Percentiles rank a stretch among this genome's conserved stretches.
phyloP scores from a whole-genome alignment of 1,284 basidiomycete genomes.

The Tetrapyrgos nigripes region DNA sequence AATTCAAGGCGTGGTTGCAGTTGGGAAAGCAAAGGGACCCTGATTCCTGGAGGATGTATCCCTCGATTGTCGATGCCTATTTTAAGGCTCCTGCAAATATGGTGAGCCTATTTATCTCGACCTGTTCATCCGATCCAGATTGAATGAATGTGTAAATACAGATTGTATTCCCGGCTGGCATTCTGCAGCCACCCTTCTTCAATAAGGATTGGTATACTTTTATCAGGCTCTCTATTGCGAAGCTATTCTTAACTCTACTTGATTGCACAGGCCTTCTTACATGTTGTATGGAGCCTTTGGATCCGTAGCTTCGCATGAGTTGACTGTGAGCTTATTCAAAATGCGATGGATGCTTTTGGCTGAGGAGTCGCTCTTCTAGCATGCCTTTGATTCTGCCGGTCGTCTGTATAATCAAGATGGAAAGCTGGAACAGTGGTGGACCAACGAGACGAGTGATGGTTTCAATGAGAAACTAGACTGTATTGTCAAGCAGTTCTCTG shows the following conservation, averaged over 20 bases:
- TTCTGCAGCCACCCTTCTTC: slow-evolving; percentile 94
- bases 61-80: slow-evolving; percentile 83
- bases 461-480: slow-evolving; percentile 89
- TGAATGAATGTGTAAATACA: too few relatives aligned
- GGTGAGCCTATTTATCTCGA: too few relatives aligned
- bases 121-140: too few relatives aligned
- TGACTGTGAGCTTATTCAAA: slow-evolving; percentile 61
- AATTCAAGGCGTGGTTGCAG: slow-evolving; percentile 75
- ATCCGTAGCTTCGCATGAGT: slow-evolving; percentile 87
- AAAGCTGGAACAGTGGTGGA: slow-evolving; percentile 91
- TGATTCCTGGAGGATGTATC: slow-evolving; percentile 90
- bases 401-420: slow-evolving; percentile 81
- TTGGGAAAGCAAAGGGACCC: slow-evolving; percentile 78
- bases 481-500: slow-evolving; percentile 88
- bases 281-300: slow-evolving; percentile 93
- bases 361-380: slow-evolving; percentile 47
- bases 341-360: background rate
- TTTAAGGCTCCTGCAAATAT: slow-evolving; percentile 84
- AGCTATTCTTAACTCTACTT: slow-evolving; percentile 1
- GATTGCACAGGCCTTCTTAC: slow-evolving; percentile 74
- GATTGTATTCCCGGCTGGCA: slow-evolving; percentile 98
- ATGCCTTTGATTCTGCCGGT: slow-evolving; percentile 94
- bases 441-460: slow-evolving; percentile 80
- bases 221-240: background rate
- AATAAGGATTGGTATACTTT: slow-evolving; percentile 74